Conservation (phyloP, 2,329 filamentous ascomycete species). For the Neoascochyta sp. region DNA sequence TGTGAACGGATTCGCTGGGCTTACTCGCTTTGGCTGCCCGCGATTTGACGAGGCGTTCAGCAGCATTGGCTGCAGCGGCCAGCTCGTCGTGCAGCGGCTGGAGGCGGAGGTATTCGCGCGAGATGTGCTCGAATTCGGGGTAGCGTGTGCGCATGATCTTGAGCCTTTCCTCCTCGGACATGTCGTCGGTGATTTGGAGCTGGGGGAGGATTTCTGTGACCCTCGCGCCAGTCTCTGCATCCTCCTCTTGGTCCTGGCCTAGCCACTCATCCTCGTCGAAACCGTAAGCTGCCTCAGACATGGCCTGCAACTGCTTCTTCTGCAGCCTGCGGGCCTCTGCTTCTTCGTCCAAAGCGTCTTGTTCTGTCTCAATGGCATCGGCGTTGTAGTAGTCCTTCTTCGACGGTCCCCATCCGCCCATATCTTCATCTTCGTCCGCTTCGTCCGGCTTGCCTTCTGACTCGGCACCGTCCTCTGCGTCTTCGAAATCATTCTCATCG, state of each 20-base stretch:
- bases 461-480: slow-evolving; percentile 31
- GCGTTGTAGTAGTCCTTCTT: slow-evolving; percentile 92
- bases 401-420: slow-evolving; percentile 80
- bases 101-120: slow-evolving; percentile 72
- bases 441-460: slow-evolving; percentile 43
- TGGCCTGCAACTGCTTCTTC: slow-evolving; percentile 82
- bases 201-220: slow-evolving; percentile 85
- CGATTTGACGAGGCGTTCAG: slow-evolving; percentile 44
- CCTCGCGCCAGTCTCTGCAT: slow-evolving; percentile 50
- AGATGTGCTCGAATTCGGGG: slow-evolving; percentile 85
- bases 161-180: slow-evolving; percentile 69
- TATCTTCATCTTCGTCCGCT: slow-evolving; percentile 55
- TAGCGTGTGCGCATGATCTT: slow-evolving; percentile 77
- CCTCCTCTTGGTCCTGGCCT: slow-evolving; percentile 48
- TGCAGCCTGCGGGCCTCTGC: slow-evolving; percentile 83
- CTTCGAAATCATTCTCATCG: slow-evolving; percentile 34
- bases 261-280: slow-evolving; percentile 90
- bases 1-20: slow-evolving; percentile 3
- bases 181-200: slow-evolving; percentile 73
- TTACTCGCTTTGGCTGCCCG: slow-evolving; percentile 23
- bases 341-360: slow-evolving; percentile 84
- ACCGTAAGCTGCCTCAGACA: slow-evolving; percentile 88
- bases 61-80: slow-evolving; percentile 55
- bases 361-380: slow-evolving; percentile 68
- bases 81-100: slow-evolving; percentile 61